Conservation (phyloP, 2,329 filamentous ascomycete species). For the Chrysoporthe deuterocubensis region DNA sequence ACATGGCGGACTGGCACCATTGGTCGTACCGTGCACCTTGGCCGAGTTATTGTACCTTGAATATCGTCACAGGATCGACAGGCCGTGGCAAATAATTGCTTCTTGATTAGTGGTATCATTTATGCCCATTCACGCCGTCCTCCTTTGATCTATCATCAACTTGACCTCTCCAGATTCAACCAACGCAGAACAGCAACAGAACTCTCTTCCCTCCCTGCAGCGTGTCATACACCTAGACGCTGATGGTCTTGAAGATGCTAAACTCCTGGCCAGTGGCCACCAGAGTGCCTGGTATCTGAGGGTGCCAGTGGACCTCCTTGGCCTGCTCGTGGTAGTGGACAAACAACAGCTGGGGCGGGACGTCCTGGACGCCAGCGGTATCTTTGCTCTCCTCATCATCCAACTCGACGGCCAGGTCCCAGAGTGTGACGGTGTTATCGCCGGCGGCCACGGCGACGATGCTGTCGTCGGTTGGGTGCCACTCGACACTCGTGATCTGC, state of each 20-base stretch:
- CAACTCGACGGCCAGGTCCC: constrained; percentile 95
- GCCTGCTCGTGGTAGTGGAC: constrained; percentile 95
- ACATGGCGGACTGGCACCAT: too few species aligned
- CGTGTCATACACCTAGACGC: constrained; percentile 57
- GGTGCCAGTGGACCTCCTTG: constrained; percentile 97
- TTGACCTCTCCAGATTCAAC: background rate
- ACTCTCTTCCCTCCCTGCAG: background rate
- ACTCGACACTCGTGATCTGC: constrained; percentile 94
- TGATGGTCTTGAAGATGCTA: constrained; percentile 83
- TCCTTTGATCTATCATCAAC: background rate
- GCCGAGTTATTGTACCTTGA: too few species aligned
- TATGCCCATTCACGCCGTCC: background rate
- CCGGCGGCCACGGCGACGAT: constrained; percentile 91
- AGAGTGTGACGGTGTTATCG: constrained; percentile 92
- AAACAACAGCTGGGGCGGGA: constrained; percentile 92
- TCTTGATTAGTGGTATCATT: background rate
- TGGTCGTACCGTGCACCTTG: too few species aligned
- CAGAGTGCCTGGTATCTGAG: constrained; percentile 87
- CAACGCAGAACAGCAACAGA: background rate
- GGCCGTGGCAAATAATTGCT: too few species aligned
- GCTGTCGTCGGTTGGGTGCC: constrained; percentile 96
- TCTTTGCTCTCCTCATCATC: constrained; percentile 97
- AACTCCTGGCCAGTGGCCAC: constrained; percentile 92
- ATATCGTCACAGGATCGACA: too few species aligned
- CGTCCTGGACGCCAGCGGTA: constrained; percentile 82